Percentiles rank a stretch among this genome's conserved stretches.
Conservation (phyloP, 257 asterid genomes). For the Echium plantagineum region DNA sequence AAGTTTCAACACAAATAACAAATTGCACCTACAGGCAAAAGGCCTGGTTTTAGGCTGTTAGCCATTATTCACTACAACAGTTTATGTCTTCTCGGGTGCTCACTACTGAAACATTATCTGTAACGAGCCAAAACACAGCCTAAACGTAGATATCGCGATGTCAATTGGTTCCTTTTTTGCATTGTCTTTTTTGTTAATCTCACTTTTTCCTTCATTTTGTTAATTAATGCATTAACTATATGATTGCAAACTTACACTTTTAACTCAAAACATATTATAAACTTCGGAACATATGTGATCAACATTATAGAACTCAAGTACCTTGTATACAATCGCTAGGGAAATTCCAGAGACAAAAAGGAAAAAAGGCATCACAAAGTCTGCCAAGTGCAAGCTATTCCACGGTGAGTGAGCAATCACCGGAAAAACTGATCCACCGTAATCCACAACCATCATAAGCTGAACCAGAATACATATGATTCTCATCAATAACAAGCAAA, state of each 20-base stretch:
- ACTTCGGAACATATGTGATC: neutral
- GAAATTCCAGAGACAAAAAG: constrained; percentile 71
- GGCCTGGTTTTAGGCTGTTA: neutral
- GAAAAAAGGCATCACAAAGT: constrained; percentile 86
- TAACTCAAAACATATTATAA: neutral
- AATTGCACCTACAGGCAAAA: too few species aligned
- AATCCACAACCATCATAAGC: constrained; percentile 85
- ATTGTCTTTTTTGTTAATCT: too few species aligned
- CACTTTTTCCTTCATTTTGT: too few species aligned
- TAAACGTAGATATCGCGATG: too few species aligned
- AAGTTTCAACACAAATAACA: too few species aligned
- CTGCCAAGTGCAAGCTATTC: constrained; percentile 77
- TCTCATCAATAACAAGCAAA: neutral
- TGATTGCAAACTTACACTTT: neutral
- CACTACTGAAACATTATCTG: too few species aligned
- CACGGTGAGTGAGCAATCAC: constrained; percentile 64
- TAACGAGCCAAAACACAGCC: too few species aligned
- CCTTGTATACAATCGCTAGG: constrained; percentile 58
- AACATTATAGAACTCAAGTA: constrained; percentile 3
- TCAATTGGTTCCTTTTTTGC: too few species aligned
- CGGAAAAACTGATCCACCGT: constrained; percentile 64
- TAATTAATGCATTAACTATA: too few species aligned
- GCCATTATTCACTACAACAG: too few species aligned
- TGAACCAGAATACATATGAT: constrained; percentile 23
- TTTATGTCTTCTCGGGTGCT: too few species aligned